These are phyloP conservation scores for Cryptococcus floricola DNA, from an alignment of 1,284 basidiomycete genomes.

Conservation along the genomic window DNA sequence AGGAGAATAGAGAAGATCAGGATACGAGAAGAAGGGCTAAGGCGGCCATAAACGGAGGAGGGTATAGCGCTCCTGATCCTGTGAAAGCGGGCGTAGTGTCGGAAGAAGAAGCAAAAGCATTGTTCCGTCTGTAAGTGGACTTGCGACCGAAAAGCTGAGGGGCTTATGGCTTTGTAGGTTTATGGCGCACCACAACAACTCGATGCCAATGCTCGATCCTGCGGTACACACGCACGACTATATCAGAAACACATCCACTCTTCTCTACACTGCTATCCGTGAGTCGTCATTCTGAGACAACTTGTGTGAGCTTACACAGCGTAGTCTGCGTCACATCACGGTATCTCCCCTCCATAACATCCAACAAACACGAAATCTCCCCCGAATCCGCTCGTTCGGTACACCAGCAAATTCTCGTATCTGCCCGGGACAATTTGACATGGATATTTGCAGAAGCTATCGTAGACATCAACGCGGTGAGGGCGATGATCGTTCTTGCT, in stretches of 20 bases:
- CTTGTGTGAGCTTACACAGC: not conserved
- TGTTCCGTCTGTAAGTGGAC: constrained; percentile 30
- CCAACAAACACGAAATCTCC: constrained; percentile 4
- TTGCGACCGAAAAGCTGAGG: not conserved
- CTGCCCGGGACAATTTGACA: constrained; percentile 33
- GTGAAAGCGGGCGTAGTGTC: constrained; percentile 27
- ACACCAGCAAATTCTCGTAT: constrained; percentile 33
- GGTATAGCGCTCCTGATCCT: constrained; percentile 23
- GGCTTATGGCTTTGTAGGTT: constrained; percentile 14
- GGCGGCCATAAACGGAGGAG: constrained; percentile 1
- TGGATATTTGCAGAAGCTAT: constrained; percentile 34
- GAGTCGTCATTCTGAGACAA: constrained; percentile 3
- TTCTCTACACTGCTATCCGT: constrained; percentile 35
- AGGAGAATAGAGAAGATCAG: not conserved
- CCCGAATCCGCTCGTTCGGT: constrained; percentile 26
- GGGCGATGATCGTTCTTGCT: constrained; percentile 28
- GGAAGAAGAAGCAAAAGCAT: constrained; percentile 24
- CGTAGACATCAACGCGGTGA: constrained; percentile 26
- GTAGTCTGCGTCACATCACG: constrained; percentile 32
- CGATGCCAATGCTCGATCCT: constrained; percentile 29
- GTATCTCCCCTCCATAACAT: constrained; percentile 17
- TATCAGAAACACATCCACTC: constrained; percentile 27
- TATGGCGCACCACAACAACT: constrained; percentile 26
- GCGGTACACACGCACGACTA: constrained; percentile 27
- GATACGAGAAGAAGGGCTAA: not conserved